phyloP scores from a whole-genome alignment of 1,284 basidiomycete species.

The Moesziomyces antarcticus region DNA sequence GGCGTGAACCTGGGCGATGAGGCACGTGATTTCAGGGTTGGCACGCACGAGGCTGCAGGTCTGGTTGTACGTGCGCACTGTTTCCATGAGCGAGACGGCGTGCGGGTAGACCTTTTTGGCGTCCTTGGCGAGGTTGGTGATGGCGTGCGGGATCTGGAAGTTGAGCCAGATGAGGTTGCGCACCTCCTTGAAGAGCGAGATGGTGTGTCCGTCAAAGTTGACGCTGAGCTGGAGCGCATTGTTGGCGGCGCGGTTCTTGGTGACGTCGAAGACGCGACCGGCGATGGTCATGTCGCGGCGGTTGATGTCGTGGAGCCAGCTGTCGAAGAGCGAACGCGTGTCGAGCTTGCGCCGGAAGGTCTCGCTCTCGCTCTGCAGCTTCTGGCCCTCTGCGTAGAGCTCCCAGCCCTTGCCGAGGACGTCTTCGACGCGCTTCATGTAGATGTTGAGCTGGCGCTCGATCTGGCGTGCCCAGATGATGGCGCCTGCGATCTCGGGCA shows the following conservation, averaged over 20 bases:
- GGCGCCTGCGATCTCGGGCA: conserved; percentile 94
- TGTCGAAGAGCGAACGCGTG: conserved; percentile 90
- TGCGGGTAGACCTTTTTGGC: conserved; percentile 97
- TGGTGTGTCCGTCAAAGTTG: conserved; percentile 97
- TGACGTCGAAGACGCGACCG: conserved; percentile 96
- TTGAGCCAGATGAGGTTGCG: conserved; percentile 94
- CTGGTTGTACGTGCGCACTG: conserved; percentile 94
- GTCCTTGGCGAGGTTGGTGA: conserved; percentile 95
- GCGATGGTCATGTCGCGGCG: conserved; percentile 86
- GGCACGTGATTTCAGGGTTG: conserved; percentile 89
- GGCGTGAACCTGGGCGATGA: conserved; percentile 69
- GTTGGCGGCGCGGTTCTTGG: conserved; percentile 74
- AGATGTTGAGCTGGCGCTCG: conserved; percentile 91
- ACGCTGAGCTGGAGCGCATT: conserved; percentile 82
- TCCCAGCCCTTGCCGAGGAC: conserved; percentile 99
- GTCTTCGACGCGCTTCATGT: conserved; percentile 99
- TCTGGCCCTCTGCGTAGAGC: conserved; percentile 97
- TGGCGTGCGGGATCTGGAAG: conserved; percentile 92
- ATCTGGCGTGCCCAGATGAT: conserved; percentile 99
- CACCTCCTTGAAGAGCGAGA: conserved; percentile 98
- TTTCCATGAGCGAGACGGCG: conserved; percentile 94
- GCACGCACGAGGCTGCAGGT: conserved; percentile 84
- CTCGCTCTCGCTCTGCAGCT: conserved; percentile 88
- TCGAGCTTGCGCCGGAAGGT: conserved; percentile 97
- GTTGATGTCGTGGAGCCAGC: conserved; percentile 95